phyloP scores from a whole-genome alignment of 2,329 filamentous ascomycete species.

The Sporothrix curviconia region DNA sequence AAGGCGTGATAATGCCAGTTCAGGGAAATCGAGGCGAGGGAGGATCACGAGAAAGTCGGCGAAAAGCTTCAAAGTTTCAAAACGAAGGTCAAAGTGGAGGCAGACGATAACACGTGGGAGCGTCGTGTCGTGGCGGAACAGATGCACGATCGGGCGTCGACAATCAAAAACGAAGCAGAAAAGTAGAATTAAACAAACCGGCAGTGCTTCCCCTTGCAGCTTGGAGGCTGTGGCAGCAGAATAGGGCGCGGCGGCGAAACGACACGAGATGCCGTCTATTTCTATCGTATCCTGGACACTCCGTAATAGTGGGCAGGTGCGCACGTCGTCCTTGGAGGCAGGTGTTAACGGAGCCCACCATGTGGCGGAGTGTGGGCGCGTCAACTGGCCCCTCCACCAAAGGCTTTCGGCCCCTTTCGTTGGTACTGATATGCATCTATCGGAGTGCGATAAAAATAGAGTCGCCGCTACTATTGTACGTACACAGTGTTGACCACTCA shows the following conservation, averaged over 20 bases:
- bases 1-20: neutral
- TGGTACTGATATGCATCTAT: neutral
- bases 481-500: too few relatives aligned
- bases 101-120: too few relatives aligned
- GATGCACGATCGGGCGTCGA: too few relatives aligned
- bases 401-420: constrained; percentile 3
- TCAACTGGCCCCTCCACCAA: neutral
- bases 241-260: constrained; percentile 2
- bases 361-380: constrained; percentile 5
- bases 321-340: constrained; percentile 4
- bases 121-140: too few relatives aligned
- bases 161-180: too few relatives aligned
- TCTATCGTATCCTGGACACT: neutral
- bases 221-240: neutral
- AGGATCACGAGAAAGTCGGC: neutral
- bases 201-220: neutral
- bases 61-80: too few relatives aligned
- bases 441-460: neutral
- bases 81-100: too few relatives aligned
- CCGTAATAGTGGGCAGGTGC: neutral
- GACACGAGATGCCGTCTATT: constrained; percentile 8
- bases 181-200: neutral
- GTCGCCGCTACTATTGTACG: too few relatives aligned
- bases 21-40: neutral
- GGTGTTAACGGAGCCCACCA: neutral